Evolutionary conservation across 2,329 filamentous ascomycete species (phyloP), one percentile per base, ranked within the genome.

Genomic region (Chaetomium sp.): DNA sequence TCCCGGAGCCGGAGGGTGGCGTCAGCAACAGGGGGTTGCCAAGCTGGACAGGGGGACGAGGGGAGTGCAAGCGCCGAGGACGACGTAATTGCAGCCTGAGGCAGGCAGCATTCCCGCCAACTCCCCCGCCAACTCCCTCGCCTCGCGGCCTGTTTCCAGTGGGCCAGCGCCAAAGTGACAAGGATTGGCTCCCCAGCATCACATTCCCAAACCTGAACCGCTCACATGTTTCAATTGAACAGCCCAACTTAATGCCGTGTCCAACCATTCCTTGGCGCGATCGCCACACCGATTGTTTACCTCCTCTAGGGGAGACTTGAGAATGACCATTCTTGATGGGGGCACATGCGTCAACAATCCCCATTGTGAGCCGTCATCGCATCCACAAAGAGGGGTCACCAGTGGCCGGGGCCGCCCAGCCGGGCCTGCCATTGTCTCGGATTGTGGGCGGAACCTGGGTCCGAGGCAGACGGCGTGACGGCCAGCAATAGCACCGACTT

Each of bases 71-170:
- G 49, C 58, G 47, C 58, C 57, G 9, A n/a, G 50, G 10, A 21
- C 25, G 27, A 66, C 64, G 60, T 64, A 63, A 66, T 64, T 35
- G 51, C 51, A 12, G 64, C 60, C 60, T 62, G 49, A 62, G 63
- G 63, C 63, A 58, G 16, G 7, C 25, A 54, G 2, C 12, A 19
- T 10, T 38, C 38, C 35, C 35, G 19, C 35, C 35, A 6, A 19
- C 35, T 38, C 35, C 35, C 35, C 35, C 35, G 19, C 35, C 35
- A 6, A 19, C 35, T 38, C 35, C 35, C 35, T n/a, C n/a, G n/a
- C n/a, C n/a, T n/a, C n/a, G n/a, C n/a, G n/a, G n/a, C n/a, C n/a
- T n/a, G n/a, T n/a, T n/a, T n/a, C n/a, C n/a, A n/a, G n/a, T 38
- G 12, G 7, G 38, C 38, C 38, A 42, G 38, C 56, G 27, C 25